Percentiles rank a stretch among this genome's conserved stretches.
Evolutionary conservation across 1,284 basidiomycete genomes (phyloP).

Genomic region (Heterobasidion annosum): DNA sequence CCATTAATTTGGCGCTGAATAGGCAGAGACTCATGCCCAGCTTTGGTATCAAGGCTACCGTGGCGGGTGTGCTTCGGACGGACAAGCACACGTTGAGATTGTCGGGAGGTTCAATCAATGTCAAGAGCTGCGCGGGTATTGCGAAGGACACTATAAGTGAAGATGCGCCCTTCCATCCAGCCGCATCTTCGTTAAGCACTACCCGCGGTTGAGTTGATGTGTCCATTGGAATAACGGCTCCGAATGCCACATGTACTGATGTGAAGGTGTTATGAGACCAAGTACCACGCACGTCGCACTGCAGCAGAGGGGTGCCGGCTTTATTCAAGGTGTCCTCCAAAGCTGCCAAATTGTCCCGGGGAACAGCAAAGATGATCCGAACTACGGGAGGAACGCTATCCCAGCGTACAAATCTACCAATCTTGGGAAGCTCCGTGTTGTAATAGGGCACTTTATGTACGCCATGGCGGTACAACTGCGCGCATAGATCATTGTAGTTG

Average conservation of each 20-base stretch:
- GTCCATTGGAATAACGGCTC: conserved; percentile 17
- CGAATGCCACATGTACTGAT: conserved; percentile 22
- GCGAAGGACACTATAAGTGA: conserved; percentile 27
- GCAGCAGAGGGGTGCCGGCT: conserved; percentile 20
- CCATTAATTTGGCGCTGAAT: not conserved
- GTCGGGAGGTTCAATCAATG: conserved; percentile 13
- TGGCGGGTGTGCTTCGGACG: conserved; percentile 17
- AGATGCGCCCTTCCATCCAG: conserved; percentile 20
- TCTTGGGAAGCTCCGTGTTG: not conserved
- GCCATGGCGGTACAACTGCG: not conserved
- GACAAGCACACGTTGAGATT: conserved; percentile 17
- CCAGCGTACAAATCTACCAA: conserved; percentile 14
- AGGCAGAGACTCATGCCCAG: not conserved
- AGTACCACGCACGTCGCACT: conserved; percentile 19
- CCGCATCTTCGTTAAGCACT: conserved; percentile 23
- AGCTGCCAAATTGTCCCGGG: conserved; percentile 19
- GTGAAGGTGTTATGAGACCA: conserved; percentile 20
- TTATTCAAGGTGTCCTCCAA: conserved; percentile 12
- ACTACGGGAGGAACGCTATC: conserved; percentile 15
- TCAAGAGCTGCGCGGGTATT: conserved; percentile 18
- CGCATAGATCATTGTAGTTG: not conserved
- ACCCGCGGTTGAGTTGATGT: conserved; percentile 15
- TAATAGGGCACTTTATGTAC: not conserved
- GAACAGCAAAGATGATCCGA: conserved; percentile 24
- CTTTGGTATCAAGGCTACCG: not conserved